phyloP scores from a whole-genome alignment of 495 filamentous ascomycete genomes.

The Neurospora sp. region DNA sequence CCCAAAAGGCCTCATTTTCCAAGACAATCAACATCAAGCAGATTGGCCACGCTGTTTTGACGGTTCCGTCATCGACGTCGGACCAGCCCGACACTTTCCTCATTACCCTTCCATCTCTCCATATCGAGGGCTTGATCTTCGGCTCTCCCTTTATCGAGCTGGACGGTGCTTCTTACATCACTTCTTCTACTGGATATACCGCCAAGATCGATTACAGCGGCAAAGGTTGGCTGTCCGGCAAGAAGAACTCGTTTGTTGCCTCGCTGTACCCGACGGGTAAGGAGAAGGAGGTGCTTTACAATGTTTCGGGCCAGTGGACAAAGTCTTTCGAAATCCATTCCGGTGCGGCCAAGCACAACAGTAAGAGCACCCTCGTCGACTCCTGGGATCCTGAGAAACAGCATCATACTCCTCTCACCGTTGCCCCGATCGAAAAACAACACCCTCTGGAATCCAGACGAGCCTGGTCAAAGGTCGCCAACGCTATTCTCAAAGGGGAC shows the following conservation, averaged over 20 bases:
- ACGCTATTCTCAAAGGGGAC: slow-evolving; percentile 67
- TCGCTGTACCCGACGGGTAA: slow-evolving; percentile 62
- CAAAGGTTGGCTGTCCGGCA: slow-evolving; percentile 88
- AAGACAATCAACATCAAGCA: slow-evolving; percentile 93
- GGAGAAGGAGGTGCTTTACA: slow-evolving; percentile 78
- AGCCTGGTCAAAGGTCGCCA: slow-evolving; percentile 80
- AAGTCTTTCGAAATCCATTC: slow-evolving; percentile 71
- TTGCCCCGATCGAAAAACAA: slow-evolving; percentile 70
- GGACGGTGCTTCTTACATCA: slow-evolving; percentile 70
- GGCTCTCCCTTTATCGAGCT: slow-evolving; percentile 88
- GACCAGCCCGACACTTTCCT: slow-evolving; percentile 60
- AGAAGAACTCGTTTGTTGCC: slow-evolving; percentile 87
- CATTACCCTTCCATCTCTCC: slow-evolving; percentile 84
- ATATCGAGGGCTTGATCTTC: slow-evolving; percentile 90
- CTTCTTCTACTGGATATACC: slow-evolving; percentile 77
- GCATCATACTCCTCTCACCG: slow-evolving; percentile 55
- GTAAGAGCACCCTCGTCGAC: slow-evolving; percentile 44
- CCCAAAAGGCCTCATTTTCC: slow-evolving; percentile 91
- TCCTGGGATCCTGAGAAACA: slow-evolving; percentile 53
- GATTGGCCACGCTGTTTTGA: slow-evolving; percentile 84
- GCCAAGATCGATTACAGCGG: slow-evolving; percentile 87
- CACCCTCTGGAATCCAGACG: slow-evolving; percentile 79
- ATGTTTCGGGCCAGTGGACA: slow-evolving; percentile 84
- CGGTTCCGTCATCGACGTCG: slow-evolving; percentile 49
- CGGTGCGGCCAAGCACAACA: slow-evolving; percentile 53